Evolutionary conservation across 306 rosid genomes (phyloP).

Genomic region (Lablab purpureus): DNA sequence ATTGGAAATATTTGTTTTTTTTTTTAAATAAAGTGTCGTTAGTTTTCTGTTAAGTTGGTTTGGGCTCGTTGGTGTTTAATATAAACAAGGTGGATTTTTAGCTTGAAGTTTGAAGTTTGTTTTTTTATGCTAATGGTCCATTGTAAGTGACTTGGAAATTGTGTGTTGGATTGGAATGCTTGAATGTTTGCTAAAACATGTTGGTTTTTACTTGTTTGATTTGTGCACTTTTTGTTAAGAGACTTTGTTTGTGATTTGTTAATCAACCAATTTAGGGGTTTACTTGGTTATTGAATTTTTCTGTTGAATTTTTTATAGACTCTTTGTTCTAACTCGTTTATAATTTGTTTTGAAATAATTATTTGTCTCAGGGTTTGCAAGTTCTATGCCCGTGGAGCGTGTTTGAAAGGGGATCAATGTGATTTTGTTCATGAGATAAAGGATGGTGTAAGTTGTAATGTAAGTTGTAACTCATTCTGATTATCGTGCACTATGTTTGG

Average conservation of each 20-base stretch:
- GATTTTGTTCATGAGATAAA: conserved; percentile 81
- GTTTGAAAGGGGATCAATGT: conserved; percentile 91
- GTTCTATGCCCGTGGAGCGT: conserved; percentile 85
- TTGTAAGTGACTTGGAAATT: conserved; percentile 11
- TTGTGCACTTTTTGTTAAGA: neutral
- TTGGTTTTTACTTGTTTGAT: conserved; percentile 35
- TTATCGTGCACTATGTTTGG: neutral
- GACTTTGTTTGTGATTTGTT: neutral
- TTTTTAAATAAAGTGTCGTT: too few relatives aligned
- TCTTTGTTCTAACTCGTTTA: neutral
- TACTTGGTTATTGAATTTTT: neutral
- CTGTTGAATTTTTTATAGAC: conserved; percentile 1
- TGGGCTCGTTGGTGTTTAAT: neutral
- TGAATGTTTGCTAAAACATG: neutral
- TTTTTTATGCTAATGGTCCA: conserved; percentile 8
- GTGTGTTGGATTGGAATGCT: conserved; percentile 5
- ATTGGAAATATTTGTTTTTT: neutral
- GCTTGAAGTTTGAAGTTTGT: neutral
- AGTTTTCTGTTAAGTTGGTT: neutral
- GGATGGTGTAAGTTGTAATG: conserved; percentile 63
- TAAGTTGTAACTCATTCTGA: conserved; percentile 32
- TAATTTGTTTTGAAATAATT: neutral
- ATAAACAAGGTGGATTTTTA: neutral
- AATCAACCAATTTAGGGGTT: neutral
- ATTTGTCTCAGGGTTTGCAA: conserved; percentile 63